A percentile compares a stretch with the other conserved stretches of the same genome.
phyloP scores from a whole-genome alignment of 306 rosid species.

The Citrullus amarus region DNA sequence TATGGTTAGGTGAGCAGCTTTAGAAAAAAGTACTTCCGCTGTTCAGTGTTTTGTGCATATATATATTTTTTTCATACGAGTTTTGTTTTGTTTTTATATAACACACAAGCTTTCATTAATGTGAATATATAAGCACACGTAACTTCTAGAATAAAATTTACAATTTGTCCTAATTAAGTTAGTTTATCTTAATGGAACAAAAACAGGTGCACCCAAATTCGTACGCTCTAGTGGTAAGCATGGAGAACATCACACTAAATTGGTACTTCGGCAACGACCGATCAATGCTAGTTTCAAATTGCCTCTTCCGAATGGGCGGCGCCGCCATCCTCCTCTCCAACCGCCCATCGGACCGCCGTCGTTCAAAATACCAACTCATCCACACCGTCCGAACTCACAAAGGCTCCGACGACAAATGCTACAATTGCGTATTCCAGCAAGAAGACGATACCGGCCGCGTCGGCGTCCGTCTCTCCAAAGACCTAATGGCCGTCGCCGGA shows the following conservation, averaged over 20 bases:
- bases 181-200: too few relatives aligned
- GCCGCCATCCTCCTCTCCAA: slow-evolving; percentile 81
- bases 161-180: too few relatives aligned
- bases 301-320: slow-evolving; percentile 80
- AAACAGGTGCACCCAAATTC: slow-evolving; percentile 66
- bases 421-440: slow-evolving; percentile 50
- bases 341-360: slow-evolving; percentile 27
- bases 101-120: too few relatives aligned
- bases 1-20: not conserved
- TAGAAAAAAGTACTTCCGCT: not conserved
- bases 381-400: slow-evolving; percentile 79
- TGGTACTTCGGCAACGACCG: slow-evolving; percentile 87
- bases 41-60: not conserved
- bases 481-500: slow-evolving; percentile 76
- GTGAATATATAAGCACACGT: too few relatives aligned
- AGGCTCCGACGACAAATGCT: slow-evolving; percentile 58
- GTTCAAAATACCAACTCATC: slow-evolving; percentile 64
- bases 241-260: slow-evolving; percentile 82
- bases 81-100: too few relatives aligned
- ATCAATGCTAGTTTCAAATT: slow-evolving; percentile 73
- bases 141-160: too few relatives aligned
- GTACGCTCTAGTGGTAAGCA: slow-evolving; percentile 74
- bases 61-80: too few relatives aligned
- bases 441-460: slow-evolving; percentile 49
- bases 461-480: slow-evolving; percentile 68